Evolutionary conservation across 2,329 filamentous ascomycete species (phyloP).

Genomic region (Ascocoryne sarcoides): DNA sequence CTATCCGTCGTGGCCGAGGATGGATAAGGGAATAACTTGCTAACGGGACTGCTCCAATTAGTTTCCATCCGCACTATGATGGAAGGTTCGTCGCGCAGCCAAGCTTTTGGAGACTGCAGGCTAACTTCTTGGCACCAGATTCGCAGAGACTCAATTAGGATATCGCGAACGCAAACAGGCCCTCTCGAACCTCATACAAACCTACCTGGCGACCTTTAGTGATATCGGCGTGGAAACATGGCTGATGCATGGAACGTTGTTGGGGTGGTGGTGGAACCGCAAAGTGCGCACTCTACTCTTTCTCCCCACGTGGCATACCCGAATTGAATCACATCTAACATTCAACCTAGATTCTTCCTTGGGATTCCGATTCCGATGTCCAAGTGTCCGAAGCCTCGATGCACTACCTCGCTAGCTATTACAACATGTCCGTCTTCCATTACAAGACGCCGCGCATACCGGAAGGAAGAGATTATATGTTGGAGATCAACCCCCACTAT

Average conservation of each 20-base stretch:
- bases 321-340: neutral
- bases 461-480: constrained; percentile 49
- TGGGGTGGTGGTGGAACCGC: constrained; percentile 83
- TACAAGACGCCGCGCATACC: constrained; percentile 27
- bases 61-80: constrained; percentile 33
- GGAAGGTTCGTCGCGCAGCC: constrained; percentile 24
- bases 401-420: constrained; percentile 43
- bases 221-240: constrained; percentile 40
- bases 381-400: constrained; percentile 44
- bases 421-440: constrained; percentile 33
- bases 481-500: constrained; percentile 71
- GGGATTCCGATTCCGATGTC: constrained; percentile 71
- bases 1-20: neutral
- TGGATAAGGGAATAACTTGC: constrained; percentile 4
- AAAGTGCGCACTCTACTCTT: constrained; percentile 17
- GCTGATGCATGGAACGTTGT: constrained; percentile 71
- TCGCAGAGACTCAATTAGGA: constrained; percentile 32
- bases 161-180: constrained; percentile 38
- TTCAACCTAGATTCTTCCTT: constrained; percentile 51
- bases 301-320: neutral
- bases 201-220: constrained; percentile 61
- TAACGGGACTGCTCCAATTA: constrained; percentile 13
- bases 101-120: neutral
- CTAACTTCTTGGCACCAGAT: constrained; percentile 21
- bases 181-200: constrained; percentile 62